These are phyloP conservation scores for Stereum hirsutum DNA, from an alignment of 1,284 basidiomycete genomes.

Conservation along the genomic window DNA sequence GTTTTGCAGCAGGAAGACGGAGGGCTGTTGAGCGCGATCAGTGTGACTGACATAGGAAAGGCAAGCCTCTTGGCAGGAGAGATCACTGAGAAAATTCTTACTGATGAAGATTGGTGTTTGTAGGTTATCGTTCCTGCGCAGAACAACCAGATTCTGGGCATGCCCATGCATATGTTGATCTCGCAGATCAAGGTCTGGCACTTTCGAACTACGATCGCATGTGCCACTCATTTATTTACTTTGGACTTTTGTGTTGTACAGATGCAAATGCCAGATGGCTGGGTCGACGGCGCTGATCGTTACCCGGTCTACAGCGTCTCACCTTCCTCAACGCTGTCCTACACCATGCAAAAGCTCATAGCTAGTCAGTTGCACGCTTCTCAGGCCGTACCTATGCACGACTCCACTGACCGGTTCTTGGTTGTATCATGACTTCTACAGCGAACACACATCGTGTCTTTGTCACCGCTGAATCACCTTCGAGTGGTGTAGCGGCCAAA, in stretches of 20 bases:
- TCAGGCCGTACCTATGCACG: not conserved
- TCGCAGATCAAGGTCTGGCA: constrained; percentile 51
- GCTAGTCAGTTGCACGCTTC: constrained; percentile 47
- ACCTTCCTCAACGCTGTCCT: constrained; percentile 49
- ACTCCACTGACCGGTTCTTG: not conserved
- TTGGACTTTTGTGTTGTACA: not conserved
- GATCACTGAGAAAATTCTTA: not conserved
- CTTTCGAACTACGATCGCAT: constrained; percentile 1
- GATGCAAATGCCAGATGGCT: constrained; percentile 53
- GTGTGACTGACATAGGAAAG: constrained; percentile 70
- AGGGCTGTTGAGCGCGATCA: constrained; percentile 59
- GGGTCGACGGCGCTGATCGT: constrained; percentile 62
- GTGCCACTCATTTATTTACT: not conserved
- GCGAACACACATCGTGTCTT: constrained; percentile 71
- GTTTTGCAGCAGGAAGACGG: constrained; percentile 58
- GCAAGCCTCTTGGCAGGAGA: constrained; percentile 22
- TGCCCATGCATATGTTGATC: constrained; percentile 57
- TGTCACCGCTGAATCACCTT: constrained; percentile 49
- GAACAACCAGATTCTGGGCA: constrained; percentile 62
- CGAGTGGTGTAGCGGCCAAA: constrained; percentile 9
- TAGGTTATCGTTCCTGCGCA: constrained; percentile 68
- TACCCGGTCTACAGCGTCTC: constrained; percentile 75
- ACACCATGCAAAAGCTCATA: constrained; percentile 67
- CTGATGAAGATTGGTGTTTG: not conserved
- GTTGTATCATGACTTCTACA: constrained; percentile 16